A percentile compares a stretch with the other conserved stretches of the same genome.
Evolutionary conservation across 176 grass and related monocot genomes (phyloP).

Genomic region (Thalia dealbata): DNA sequence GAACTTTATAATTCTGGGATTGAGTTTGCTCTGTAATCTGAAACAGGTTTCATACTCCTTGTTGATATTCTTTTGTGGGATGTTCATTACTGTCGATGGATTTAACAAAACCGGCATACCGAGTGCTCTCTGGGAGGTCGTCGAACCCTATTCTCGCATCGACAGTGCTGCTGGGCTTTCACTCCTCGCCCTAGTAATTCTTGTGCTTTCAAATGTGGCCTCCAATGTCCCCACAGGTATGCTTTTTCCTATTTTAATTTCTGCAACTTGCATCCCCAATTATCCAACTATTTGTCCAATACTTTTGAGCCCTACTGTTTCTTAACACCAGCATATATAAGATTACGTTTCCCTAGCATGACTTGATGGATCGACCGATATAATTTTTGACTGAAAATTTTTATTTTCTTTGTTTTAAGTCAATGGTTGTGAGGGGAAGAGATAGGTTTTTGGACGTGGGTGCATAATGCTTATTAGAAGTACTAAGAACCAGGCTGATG

Average conservation of each 20-base stretch:
- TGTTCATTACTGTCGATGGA: constrained; percentile 18
- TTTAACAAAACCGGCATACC: constrained; percentile 19
- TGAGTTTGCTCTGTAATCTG: not conserved
- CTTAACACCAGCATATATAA: not conserved
- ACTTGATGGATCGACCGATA: no score
- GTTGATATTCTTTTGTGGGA: constrained; percentile 18
- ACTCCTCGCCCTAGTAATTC: constrained; percentile 9
- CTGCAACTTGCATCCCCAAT: not conserved
- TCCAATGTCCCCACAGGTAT: constrained; percentile 20
- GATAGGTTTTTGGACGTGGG: no score
- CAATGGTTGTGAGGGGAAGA: no score
- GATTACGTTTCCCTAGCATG: not conserved
- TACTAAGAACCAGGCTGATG: no score
- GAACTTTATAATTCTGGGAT: no score
- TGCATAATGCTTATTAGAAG: no score
- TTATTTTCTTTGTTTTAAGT: not conserved
- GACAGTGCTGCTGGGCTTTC: constrained; percentile 5
- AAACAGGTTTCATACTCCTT: constrained; percentile 17
- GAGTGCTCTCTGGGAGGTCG: constrained; percentile 3
- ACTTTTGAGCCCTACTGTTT: not conserved
- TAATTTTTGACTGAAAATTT: not conserved
- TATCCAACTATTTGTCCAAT: not conserved
- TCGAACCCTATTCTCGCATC: constrained; percentile 3
- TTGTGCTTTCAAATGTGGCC: constrained; percentile 11
- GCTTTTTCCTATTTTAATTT: not conserved